Evolutionary conservation across 352 stramenopile genomes (phyloP).

Genomic region (Pythium myriotylum): DNA sequence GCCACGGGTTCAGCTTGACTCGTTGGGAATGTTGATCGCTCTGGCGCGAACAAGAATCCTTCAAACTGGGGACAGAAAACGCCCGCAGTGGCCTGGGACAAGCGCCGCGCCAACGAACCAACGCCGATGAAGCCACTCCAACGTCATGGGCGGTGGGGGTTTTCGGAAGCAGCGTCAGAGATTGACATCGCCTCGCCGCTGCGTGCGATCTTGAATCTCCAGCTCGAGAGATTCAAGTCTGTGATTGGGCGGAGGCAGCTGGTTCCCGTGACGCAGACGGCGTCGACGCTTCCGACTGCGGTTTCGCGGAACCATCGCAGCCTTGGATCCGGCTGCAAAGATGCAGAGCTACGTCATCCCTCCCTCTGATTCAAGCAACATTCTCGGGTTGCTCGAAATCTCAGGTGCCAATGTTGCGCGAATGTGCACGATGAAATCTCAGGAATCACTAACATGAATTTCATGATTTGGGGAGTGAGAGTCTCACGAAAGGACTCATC

Average conservation of each 20-base stretch:
- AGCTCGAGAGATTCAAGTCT: neutral
- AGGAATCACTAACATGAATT: too few relatives aligned
- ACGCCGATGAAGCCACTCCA: slow-evolving; percentile 7
- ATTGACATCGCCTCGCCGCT: slow-evolving; percentile 6
- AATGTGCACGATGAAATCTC: neutral
- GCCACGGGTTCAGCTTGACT: neutral
- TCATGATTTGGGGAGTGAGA: too few relatives aligned
- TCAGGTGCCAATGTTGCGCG: neutral
- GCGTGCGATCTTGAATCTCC: too few relatives aligned
- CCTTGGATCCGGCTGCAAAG: slow-evolving; percentile 4
- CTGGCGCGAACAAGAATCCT: slow-evolving; percentile 10
- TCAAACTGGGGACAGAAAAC: neutral
- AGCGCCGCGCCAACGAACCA: neutral
- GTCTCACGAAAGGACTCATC: too few relatives aligned
- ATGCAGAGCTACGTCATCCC: slow-evolving; percentile 22
- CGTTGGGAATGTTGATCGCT: slow-evolving; percentile 11
- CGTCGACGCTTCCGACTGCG: slow-evolving; percentile 5
- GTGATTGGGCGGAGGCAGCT: slow-evolving; percentile 8
- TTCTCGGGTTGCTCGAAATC: neutral
- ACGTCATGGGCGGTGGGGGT: neutral
- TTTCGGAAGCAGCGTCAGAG: too few relatives aligned
- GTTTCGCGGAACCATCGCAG: slow-evolving; percentile 6
- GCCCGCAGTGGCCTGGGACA: slow-evolving; percentile 4
- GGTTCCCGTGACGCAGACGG: neutral
- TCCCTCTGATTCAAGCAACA: slow-evolving; percentile 8